Evolutionary conservation across 257 asterid species (phyloP), one percentile per base, ranked within the genome.

Genomic region (Penstemon barbatus): DNA sequence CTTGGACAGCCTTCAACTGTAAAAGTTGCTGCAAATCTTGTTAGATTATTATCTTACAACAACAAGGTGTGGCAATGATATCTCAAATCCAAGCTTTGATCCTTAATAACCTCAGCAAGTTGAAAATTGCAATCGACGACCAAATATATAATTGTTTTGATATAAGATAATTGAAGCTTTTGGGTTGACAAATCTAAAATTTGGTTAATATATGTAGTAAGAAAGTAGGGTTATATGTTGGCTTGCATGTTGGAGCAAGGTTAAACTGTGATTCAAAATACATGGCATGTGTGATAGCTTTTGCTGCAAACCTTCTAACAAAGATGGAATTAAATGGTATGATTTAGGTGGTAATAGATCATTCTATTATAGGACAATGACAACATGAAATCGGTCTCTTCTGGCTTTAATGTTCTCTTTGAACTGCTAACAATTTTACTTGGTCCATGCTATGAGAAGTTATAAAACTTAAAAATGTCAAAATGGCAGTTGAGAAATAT

Each of bases 1-100:
- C 95, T 85, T 48, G 97, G 93, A 60, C 95, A 87, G 82, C 95
- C 95, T 64, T 80, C 97, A 4, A 89, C 93, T 48, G 97, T 89
- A 46, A 89, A 87, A 76, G 93, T 85, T 79, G 95, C 97, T 56
- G 95, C 97, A 19, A 89, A 80, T 71, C 89, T 89, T 66, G 80
- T 84, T 65, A 76, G 95, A 66, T 61, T 87, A 68, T 46, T 89
- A 25, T 50, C 97, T 60, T 89, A 89, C 80, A 84, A 78, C 74
- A 87, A 89, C 82, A 87, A 89, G 97, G 97, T 89, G 33, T 68
- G 74, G 63, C 3, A 40, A 52, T 66, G 37, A 44, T 61, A 50
- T 56, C 60, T 61, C 39, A 8, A 48, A 41, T 61, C 36, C 66
- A 44, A 61, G 66, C 65, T 70, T 45, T 7, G 12, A 53, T 6